Evolutionary conservation across 2,329 filamentous ascomycete genomes (phyloP).

Genomic region (Fusarium sp.): DNA sequence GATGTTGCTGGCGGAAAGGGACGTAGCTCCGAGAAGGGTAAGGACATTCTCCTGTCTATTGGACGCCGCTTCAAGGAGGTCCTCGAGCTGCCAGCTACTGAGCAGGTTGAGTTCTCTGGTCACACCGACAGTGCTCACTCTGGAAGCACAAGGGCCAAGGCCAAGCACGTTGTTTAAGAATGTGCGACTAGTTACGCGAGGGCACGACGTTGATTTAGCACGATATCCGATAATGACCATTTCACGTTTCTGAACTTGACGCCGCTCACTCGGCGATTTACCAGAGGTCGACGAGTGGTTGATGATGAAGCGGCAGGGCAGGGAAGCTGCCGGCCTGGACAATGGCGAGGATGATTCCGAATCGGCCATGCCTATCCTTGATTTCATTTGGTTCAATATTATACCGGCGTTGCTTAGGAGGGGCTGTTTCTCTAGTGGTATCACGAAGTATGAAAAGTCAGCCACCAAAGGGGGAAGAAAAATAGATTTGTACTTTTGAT

Average conservation of each 20-base stretch:
- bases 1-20: conserved; percentile 81
- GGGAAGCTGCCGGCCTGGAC: conserved; percentile 22
- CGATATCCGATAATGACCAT: conserved; percentile 44
- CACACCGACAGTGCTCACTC: conserved; percentile 94
- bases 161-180: conserved; percentile 85
- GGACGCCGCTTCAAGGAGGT: conserved; percentile 94
- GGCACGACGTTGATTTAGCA: conserved; percentile 42
- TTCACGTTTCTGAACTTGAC: conserved; percentile 36
- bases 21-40: conserved; percentile 82
- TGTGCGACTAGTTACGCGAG: conserved; percentile 20
- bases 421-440: conserved; percentile 39
- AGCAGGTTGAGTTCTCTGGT: conserved; percentile 92
- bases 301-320: conserved; percentile 20
- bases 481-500: conserved; percentile 42
- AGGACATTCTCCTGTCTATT: conserved; percentile 84
- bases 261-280: conserved; percentile 27
- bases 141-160: conserved; percentile 94
- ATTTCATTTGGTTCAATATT: conserved; percentile 43
- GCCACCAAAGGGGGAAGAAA: conserved; percentile 38
- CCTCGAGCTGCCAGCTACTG: conserved; percentile 79
- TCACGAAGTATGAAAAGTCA: conserved; percentile 39
- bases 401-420: conserved; percentile 50
- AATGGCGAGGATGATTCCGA: conserved; percentile 5
- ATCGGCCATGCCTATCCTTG: conserved; percentile 33
- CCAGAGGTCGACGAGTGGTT: conserved; percentile 22